phyloP scores from a whole-genome alignment of 2,329 filamentous ascomycete genomes.

The Aspergillus ochraceus region DNA sequence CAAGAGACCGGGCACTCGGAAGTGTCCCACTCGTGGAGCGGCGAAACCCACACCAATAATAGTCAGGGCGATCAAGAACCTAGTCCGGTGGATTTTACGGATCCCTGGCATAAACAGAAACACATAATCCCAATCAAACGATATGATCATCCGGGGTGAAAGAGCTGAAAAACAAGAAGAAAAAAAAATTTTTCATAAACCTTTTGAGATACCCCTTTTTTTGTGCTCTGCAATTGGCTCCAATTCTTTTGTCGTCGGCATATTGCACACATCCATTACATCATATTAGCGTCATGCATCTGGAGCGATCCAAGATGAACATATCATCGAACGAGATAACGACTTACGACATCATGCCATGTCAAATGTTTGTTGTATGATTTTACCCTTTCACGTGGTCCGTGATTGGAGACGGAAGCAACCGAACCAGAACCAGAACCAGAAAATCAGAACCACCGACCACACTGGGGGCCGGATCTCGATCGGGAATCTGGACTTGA shows the following conservation, averaged over 20 bases:
- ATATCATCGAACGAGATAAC: constrained; percentile 10
- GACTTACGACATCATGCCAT: constrained; percentile 14
- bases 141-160: constrained; percentile 4
- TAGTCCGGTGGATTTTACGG: constrained; percentile 25
- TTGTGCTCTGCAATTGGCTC: too few relatives aligned
- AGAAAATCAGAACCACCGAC: background rate
- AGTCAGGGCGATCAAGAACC: constrained; percentile 15
- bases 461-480: background rate
- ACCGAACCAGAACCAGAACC: background rate
- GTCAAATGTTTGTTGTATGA: background rate
- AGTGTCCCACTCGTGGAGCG: constrained; percentile 30
- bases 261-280: background rate
- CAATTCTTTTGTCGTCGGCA: too few relatives aligned
- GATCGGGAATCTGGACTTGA: background rate
- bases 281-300: background rate
- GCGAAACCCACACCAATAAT: constrained; percentile 27
- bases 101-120: constrained; percentile 8
- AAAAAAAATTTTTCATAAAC: background rate
- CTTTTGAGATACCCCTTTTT: background rate
- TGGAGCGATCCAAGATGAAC: background rate
- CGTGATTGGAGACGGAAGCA: background rate
- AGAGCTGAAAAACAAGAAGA: background rate
- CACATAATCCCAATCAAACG: background rate
- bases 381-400: background rate
- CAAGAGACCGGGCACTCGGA: constrained; percentile 25